Evolutionary conservation across 345 rosid genomes (phyloP).

Genomic region (sweet orange (Citrus sinensis)): DVS_A1.0 CM039164.1:26619001-26619500

Average conservation of each 20-base stretch:
- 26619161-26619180: background rate
- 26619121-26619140: background rate
- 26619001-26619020: constrained; percentile 89
- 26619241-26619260: background rate
- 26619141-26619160: background rate
- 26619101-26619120: background rate
- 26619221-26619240: background rate
- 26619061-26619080: constrained; percentile 77
- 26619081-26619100: constrained; percentile 40
- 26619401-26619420: too few relatives aligned
- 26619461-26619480: too few relatives aligned
- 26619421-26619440: too few relatives aligned
- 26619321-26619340: background rate
- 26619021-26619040: constrained; percentile 77
- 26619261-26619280: background rate
- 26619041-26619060: constrained; percentile 64
- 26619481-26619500: too few relatives aligned
- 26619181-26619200: background rate
- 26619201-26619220: background rate
- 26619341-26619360: background rate
- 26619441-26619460: too few relatives aligned
- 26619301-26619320: background rate
- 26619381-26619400: too few relatives aligned
- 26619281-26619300: background rate
- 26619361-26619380: too few relatives aligned